These are phyloP conservation scores for Aspergillus fischeri DNA, from an alignment of 2,329 filamentous ascomycete genomes.

Conservation along the genomic window DNA sequence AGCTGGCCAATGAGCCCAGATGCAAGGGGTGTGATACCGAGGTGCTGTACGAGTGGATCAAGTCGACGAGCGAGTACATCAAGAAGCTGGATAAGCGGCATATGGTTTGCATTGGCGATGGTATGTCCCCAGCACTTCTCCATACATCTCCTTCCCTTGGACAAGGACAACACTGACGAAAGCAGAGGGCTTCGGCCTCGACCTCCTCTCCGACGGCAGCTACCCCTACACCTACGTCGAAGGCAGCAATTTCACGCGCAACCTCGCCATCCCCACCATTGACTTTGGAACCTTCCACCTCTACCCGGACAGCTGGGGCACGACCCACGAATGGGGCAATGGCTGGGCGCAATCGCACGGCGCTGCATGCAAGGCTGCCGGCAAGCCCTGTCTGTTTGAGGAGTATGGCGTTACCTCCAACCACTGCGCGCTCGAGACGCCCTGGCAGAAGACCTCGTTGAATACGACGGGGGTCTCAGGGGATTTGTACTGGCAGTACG, in stretches of 20 bases:
- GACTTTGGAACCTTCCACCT: slow-evolving; percentile 56
- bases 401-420: slow-evolving; percentile 35
- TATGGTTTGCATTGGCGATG: slow-evolving; percentile 60
- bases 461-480: slow-evolving; percentile 31
- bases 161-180: not conserved
- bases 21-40: slow-evolving; percentile 57
- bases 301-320: slow-evolving; percentile 45
- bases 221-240: slow-evolving; percentile 52
- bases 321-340: slow-evolving; percentile 41
- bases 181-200: slow-evolving; percentile 53
- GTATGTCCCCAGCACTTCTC: slow-evolving; percentile 8
- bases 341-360: slow-evolving; percentile 48
- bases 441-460: slow-evolving; percentile 36
- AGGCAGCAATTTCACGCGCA: slow-evolving; percentile 50
- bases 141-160: too few species aligned
- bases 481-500: slow-evolving; percentile 40
- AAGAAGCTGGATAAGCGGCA: slow-evolving; percentile 59
- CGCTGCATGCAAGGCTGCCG: slow-evolving; percentile 31
- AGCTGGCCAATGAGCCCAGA: slow-evolving; percentile 63
- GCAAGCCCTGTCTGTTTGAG: slow-evolving; percentile 41
- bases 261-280: slow-evolving; percentile 50
- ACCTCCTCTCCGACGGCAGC: slow-evolving; percentile 44
- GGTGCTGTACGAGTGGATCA: slow-evolving; percentile 59
- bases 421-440: slow-evolving; percentile 25
- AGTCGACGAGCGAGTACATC: slow-evolving; percentile 55